These are phyloP conservation scores for Eremothecium gossypii DNA, from an alignment of 1,139 yeast genomes.

Conservation along the genomic window DNA sequence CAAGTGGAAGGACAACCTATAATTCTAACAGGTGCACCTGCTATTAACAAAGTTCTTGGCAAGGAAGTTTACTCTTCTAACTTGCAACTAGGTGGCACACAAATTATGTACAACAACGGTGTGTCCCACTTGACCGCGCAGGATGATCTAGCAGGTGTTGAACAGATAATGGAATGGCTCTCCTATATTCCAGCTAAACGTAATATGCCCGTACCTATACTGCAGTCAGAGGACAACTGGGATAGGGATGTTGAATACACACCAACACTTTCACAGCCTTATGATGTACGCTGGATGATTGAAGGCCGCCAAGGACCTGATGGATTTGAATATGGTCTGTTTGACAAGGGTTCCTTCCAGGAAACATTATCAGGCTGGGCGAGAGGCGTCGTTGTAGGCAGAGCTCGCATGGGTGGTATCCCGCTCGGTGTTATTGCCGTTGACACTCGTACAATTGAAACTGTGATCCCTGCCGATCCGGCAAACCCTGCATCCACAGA, in stretches of 20 bases:
- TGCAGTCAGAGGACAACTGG: conserved; percentile 79
- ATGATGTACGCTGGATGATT: conserved; percentile 93
- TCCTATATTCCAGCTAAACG: conserved; percentile 92
- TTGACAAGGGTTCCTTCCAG: conserved; percentile 86
- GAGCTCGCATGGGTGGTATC: conserved; percentile 97
- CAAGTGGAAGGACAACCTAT: conserved; percentile 98
- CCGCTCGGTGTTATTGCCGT: conserved; percentile 98
- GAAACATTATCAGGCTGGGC: conserved; percentile 99
- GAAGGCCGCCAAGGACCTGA: conserved; percentile 64
- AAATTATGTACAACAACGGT: conserved; percentile 96
- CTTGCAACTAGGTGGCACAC: conserved; percentile 97
- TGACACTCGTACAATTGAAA: conserved; percentile 83
- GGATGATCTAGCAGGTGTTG: conserved; percentile 94
- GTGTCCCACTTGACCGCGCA: conserved; percentile 93
- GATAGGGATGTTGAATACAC: conserved; percentile 81
- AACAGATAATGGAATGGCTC: conserved; percentile 90
- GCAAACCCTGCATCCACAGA: conserved; percentile 95
- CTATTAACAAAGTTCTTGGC: conserved; percentile 91
- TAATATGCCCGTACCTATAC: conserved; percentile 82
- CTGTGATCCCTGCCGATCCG: conserved; percentile 91
- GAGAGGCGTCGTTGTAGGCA: conserved; percentile 93
- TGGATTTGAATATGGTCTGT: conserved; percentile 79
- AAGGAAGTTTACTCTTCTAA: conserved; percentile 95
- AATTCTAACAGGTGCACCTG: conserved; percentile 97
- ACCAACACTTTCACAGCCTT: conserved; percentile 65